Base-by-base conservation (phyloP, 495 filamentous ascomycete genomes). In the Penicillium canescens region DNA sequence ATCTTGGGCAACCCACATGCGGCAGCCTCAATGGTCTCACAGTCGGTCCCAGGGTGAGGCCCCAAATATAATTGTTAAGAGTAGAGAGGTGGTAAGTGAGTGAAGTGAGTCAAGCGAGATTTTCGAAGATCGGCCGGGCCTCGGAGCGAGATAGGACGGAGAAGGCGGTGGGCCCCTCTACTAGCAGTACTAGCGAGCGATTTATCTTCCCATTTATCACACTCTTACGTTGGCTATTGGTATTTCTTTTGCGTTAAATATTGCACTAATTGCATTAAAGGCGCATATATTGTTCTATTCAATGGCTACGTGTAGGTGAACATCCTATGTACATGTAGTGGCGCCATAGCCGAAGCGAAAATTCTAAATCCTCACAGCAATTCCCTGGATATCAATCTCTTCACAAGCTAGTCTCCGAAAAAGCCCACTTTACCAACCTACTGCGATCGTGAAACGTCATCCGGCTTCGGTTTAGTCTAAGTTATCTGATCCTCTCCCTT, bases 1-100 rank as follows among this genome's bases (percentile, higher is more conserved):
- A 78, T 77, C 54, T 61, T 76, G 71, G 28, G 56, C 66, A 67
- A 69, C 69, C 62, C 74, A 66, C 73, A 78, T 78, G 76, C 74
- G 74, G 75, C 75, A 77, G 70, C 74, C 75, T 70, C 63, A 65
- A 63, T 56, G 64, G 61, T 45, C 59, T 61, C 50, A 55, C 37
- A 56, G 50, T 57, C 39, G 44, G 33, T 56, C 34, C 55, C 59
- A 37, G 50, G 63, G 52, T 42, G 43, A 23, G 23, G 31, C 46
- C 60, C 60, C 57, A 50, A 55, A 53, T 41, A 54, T 40, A 55
- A 50, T 42, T 44, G 40, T 18, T 18, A 44, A 53, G 56, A 42
- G 42, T 47, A 42, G 54, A 50, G 48, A 56, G 37, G 38, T 46
- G 26, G 54, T 34, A 58, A 63, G 56, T 63, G 46, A 54, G 47